Evolutionary conservation across 805 yeast species (phyloP), one percentile per base, ranked within the genome.

Genomic region (Pichia californica): DNA sequence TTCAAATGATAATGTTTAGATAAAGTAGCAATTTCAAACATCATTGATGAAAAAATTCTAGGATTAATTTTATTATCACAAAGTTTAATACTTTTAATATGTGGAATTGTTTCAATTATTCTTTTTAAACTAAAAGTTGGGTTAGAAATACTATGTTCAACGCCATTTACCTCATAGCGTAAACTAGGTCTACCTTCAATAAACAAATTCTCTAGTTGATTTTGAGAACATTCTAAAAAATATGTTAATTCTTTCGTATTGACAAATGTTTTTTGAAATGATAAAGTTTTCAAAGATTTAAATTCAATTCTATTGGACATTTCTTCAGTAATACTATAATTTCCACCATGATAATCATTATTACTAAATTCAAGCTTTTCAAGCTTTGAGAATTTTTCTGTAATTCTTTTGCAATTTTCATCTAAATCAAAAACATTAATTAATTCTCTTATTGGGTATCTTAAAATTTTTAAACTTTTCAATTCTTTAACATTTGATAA

Each of bases 111-210:
- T 7, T 45, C 40, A 5, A 45, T 25, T 23, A 45, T 8, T 14
- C 15, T 18, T n/a, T 33, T 38, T 8, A 45, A 16, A 30, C 39
- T 41, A 21, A 45, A 41, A 15, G 28, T 6, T 11, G 31, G 30
- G 9, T 26, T 26, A 11, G 18, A 11, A 11, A 5, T 3, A 14
- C n/a, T 19, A n/a, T 25, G 14, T n/a, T n/a, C n/a, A n/a, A n/a
- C n/a, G 14, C 11, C 21, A 16, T 13, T 18, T 14, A 3, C 7
- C 4, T 7, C 10, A 29, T 36, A 18, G 16, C 4, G 14, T 18
- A 26, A 5, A 28, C 15, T 13, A 6, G 31, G 20, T 7, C 6
- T 16, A 14, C 20, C 18, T 11, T 5, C 11, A 7, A 33, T 18
- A 33, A 10, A 33, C 10, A 33, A 20, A 33, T 33, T 19, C 11